Evolutionary conservation across 2,329 filamentous ascomycete species (phyloP), one percentile per base, ranked within the genome.

Genomic region (Lachnellula willkommii): DNA sequence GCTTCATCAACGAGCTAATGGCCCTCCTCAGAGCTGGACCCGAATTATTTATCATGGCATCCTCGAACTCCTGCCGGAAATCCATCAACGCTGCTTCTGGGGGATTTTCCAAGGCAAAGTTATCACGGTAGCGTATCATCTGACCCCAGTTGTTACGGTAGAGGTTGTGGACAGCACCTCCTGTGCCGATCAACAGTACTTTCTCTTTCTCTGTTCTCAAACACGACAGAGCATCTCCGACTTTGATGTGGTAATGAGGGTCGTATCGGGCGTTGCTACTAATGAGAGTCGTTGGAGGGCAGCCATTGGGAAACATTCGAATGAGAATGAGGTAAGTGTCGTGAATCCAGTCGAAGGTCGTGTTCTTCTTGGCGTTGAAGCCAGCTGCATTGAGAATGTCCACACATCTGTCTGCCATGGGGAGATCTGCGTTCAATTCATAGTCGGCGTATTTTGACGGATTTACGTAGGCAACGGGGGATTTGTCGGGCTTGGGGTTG

Each of bases 261-360:
- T 82, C 79, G 64, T 78, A 83, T 8, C 77, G 71, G 1, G 76
- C 75, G 57, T 82, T 82, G 72, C 79, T 76, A 39, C 73, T 77
- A 54, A 82, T 70, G 53, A 87, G 74, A 2, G 82, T 85, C 0
- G 84, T 87, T 0, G 85, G 85, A 1, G 85, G 85, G 63, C 82
- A 86, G n/a, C 73, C 74, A 2, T 65, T 60, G 0, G 84, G 85
- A 60, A 88, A 88, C 84, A 89, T 88, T 53, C 83, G 76, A 66
- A 88, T 85, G 8, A 88, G 73, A 55, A 88, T 79, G 3, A 88
- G 76, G 65, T 83, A 88, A 0, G 82, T 86, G 69, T 89, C 85
- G 72, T 89, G 84, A 66, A 88, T 88, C 85, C 84, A 88, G 65
- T 88, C 81, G 60, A 88, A 88, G 0, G 66, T 74, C 0, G 74